Evolutionary conservation across 345 rosid genomes (phyloP).

Genomic region (Eucalyptus tenuipes): DNA sequence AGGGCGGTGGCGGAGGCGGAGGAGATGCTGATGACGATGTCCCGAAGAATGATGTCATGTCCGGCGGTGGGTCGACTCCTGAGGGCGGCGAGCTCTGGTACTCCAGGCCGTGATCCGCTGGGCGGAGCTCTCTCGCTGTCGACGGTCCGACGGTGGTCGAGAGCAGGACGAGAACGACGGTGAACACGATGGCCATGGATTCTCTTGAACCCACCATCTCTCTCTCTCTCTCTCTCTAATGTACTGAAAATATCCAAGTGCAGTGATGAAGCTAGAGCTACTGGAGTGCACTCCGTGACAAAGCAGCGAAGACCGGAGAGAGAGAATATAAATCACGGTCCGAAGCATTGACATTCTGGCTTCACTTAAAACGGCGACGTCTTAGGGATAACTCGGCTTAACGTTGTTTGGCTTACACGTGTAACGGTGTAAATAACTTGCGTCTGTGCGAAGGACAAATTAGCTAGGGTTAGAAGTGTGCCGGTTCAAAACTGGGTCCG

Average conservation of each 20-base stretch:
- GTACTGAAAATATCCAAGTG: not conserved
- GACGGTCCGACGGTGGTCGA: not conserved
- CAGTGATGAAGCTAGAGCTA: not conserved
- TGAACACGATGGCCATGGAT: not conserved
- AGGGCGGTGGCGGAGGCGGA: not conserved
- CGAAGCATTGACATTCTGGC: not conserved
- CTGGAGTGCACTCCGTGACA: not conserved
- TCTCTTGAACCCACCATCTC: not conserved
- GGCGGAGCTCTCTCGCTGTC: slow-evolving; percentile 33
- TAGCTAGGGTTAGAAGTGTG: not conserved
- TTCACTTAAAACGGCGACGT: not conserved
- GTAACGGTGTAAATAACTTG: not conserved
- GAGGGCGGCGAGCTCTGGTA: slow-evolving; percentile 29
- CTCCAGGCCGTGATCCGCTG: slow-evolving; percentile 64
- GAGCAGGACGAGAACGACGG: not conserved
- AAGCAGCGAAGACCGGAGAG: not conserved
- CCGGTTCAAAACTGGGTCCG: not conserved
- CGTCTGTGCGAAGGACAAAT: not conserved
- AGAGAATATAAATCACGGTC: not conserved
- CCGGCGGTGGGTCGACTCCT: slow-evolving; percentile 13
- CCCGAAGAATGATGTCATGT: slow-evolving; percentile 46
- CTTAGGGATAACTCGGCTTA: not conserved
- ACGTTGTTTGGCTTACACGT: not conserved
- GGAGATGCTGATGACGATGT: not conserved
- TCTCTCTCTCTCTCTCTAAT: not conserved